Conservation (phyloP, 2,329 filamentous ascomycete genomes). For the Emericellopsis cladophorae region DNA sequence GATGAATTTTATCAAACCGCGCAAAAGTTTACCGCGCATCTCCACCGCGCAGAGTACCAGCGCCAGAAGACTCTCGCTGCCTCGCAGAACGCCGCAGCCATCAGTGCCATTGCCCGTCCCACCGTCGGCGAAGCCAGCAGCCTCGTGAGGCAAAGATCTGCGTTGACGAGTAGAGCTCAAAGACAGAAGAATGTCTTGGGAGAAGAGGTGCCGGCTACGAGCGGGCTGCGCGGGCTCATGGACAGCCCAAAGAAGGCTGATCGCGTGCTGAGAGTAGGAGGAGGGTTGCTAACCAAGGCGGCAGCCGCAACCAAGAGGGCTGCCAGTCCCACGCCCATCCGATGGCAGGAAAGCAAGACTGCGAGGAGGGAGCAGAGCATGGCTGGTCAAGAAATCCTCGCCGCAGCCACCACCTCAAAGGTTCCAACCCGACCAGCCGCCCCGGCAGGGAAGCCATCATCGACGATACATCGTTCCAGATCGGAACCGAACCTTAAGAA, state of each 20-base stretch:
- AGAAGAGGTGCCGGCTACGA: constrained; percentile 3
- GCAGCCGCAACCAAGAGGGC: constrained; percentile 5
- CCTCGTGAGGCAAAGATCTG: constrained; percentile 10
- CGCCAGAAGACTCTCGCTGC: constrained; percentile 48
- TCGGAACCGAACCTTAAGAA: constrained; percentile 1
- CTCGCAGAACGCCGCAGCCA: constrained; percentile 37
- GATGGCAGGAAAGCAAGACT: background rate
- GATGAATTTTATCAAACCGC: constrained; percentile 63
- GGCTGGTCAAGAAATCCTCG: background rate
- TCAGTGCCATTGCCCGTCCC: constrained; percentile 37
- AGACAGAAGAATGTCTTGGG: constrained; percentile 12
- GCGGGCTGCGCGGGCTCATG: constrained; percentile 28
- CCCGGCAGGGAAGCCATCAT: no score
- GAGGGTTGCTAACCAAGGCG: constrained; percentile 2
- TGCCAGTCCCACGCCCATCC: background rate
- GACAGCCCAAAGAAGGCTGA: constrained; percentile 21
- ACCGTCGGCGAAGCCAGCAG: constrained; percentile 25
- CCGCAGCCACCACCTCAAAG: no score
- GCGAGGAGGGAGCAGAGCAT: background rate
- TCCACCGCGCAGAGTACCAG: constrained; percentile 67
- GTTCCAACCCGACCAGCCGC: no score
- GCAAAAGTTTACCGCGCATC: constrained; percentile 57
- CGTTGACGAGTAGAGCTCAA: constrained; percentile 6
- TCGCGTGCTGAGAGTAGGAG: no score
- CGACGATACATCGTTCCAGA: background rate